Base-by-base conservation (phyloP, 1,139 yeast genomes). In the Kodamaea sp. region DNA sequence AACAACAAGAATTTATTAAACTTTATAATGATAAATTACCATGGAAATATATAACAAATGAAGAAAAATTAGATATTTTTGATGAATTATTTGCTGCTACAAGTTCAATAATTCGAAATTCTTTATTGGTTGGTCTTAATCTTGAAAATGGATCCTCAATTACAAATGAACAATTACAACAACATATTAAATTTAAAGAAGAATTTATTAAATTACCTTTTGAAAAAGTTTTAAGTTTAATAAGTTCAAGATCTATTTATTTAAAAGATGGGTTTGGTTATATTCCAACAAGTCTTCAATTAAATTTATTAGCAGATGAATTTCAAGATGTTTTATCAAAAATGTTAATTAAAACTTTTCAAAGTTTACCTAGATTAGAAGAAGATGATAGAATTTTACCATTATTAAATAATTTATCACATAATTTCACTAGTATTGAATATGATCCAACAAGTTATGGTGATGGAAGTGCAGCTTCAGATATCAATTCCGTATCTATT, bases 341-440 rank as follows among this genome's bases (percentile, higher is more conserved):
- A 7, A 78, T 80, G 29, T 67, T 92, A 44, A 62, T 81, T 20
- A 67, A 72, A 41, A 87, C 97, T 0, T 84, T 88, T 52, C 85
- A 84, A 51, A 75, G 85, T 22, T 65, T 90, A 39, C 95, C 97
- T 2, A 72, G 94, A 12, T 67, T 92, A 40, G 96, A 89, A 54
- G 97, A 92, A 63, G 97, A 90, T 55, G 95, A 89, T 57, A 72
- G 99, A 43, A 63, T 92, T 35, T 65, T 88, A 34, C 97, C 97
- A 0, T 78, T 94, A 24, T 69, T 92, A 44, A 79, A 80, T 54
- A 89, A 89, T 53, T 63, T 92, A 39, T 79, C 95, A 0, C 74
- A 77, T 31, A 95, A 94, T 41, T 87, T 85, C 56, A 70, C 81
- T 2, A 71, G 76, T 45, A 58, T 75, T 45, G 81, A 83, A 49